Conservation (phyloP, 768 basidiomycete species). For the Tubosaeta brunneosetosa region DNA sequence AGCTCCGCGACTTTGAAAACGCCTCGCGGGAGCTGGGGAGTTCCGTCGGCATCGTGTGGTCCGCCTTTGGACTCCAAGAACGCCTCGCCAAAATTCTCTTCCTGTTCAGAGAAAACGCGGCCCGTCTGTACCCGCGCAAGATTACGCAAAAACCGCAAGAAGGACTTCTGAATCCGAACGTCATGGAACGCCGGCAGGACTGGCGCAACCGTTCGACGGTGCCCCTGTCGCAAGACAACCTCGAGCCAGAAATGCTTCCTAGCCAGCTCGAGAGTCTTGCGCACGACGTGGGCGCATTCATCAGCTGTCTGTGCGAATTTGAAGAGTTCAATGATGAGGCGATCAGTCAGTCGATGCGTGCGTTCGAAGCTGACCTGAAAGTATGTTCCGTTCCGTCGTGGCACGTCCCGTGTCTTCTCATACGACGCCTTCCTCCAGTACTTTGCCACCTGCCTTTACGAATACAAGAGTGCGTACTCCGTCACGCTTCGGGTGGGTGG, state of each 20-base stretch:
- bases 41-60: constrained; percentile 51
- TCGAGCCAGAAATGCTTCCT: constrained; percentile 46
- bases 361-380: constrained; percentile 46
- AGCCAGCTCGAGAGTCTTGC: constrained; percentile 42
- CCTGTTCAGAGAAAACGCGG: constrained; percentile 51
- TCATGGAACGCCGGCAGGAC: constrained; percentile 28
- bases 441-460: constrained; percentile 44
- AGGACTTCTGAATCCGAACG: constrained; percentile 27
- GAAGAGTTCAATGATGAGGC: constrained; percentile 52
- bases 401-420: not conserved
- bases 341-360: constrained; percentile 42
- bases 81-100: constrained; percentile 46
- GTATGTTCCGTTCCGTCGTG: constrained; percentile 18
- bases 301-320: constrained; percentile 48
- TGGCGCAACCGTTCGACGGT: constrained; percentile 35
- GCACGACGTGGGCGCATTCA: constrained; percentile 42
- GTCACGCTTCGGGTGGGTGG: not conserved
- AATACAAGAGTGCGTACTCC: constrained; percentile 38
- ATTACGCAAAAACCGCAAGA: constrained; percentile 36
- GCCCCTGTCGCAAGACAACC: constrained; percentile 32
- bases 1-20: constrained; percentile 53
- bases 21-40: constrained; percentile 51
- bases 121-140: constrained; percentile 46
- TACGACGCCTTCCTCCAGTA: constrained; percentile 31
- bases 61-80: constrained; percentile 45